phyloP scores from a whole-genome alignment of 768 basidiomycete species.

The Leccinum barrowsii region DNA sequence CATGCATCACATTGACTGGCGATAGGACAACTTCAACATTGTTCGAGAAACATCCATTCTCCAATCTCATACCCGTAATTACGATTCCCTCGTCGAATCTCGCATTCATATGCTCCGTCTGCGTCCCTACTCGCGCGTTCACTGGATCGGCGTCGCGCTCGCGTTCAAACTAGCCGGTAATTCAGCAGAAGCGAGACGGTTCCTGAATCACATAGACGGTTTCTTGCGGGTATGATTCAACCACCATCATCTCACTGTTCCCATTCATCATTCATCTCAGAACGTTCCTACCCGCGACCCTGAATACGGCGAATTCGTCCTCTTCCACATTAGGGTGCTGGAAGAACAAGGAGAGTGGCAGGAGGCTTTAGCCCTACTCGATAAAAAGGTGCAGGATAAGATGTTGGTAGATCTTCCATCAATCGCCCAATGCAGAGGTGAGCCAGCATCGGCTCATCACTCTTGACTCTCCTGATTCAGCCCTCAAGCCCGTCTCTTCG shows the following conservation, averaged over 20 bases:
- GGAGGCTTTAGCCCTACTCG: slow-evolving; percentile 61
- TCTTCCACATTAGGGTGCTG: slow-evolving; percentile 72
- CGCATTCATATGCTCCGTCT: slow-evolving; percentile 76
- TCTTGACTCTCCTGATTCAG: slow-evolving; percentile 2
- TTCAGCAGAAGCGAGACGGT: slow-evolving; percentile 60
- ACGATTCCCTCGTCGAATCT: slow-evolving; percentile 74
- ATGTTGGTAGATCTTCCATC: slow-evolving; percentile 68
- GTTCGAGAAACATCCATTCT: slow-evolving; percentile 86
- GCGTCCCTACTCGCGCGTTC: slow-evolving; percentile 77
- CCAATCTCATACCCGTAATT: slow-evolving; percentile 83
- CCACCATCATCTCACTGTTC: not conserved
- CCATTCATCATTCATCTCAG: slow-evolving; percentile 34
- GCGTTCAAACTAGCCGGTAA: slow-evolving; percentile 86
- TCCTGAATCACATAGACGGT: slow-evolving; percentile 67
- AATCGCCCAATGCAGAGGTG: slow-evolving; percentile 68
- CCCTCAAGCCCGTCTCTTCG: slow-evolving; percentile 69
- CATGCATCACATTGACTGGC: slow-evolving; percentile 1
- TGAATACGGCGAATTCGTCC: slow-evolving; percentile 78
- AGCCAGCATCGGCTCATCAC: slow-evolving; percentile 1
- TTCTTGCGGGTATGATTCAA: slow-evolving; percentile 57
- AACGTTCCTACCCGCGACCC: slow-evolving; percentile 75
- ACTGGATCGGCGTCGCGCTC: slow-evolving; percentile 88
- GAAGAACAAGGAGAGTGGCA: slow-evolving; percentile 66
- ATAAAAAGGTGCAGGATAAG: slow-evolving; percentile 58
- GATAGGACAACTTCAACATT: slow-evolving; percentile 90